Conservation (phyloP, 2,329 filamentous ascomycete species). For the Cladosporium oxysporum region DNA sequence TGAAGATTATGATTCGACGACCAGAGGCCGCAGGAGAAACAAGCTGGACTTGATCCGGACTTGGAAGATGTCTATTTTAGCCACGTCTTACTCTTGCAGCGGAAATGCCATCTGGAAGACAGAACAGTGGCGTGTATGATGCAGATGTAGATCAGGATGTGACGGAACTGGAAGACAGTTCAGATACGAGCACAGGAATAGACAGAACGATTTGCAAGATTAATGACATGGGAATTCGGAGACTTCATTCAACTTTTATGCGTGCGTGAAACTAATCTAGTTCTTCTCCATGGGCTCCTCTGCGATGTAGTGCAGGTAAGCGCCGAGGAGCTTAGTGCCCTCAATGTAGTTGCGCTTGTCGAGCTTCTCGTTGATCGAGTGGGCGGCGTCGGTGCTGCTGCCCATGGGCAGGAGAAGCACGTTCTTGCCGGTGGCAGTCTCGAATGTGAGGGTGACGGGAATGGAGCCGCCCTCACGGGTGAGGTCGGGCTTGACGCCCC, state of each 20-base stretch:
- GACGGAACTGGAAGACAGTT: background rate
- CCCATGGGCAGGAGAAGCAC: conserved; percentile 95
- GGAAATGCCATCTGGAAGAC: background rate
- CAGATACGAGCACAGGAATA: background rate
- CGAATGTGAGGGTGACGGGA: conserved; percentile 93
- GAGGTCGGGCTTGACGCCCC: conserved; percentile 89
- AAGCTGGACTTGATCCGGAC: background rate
- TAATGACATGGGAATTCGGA: background rate
- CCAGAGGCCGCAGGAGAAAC: background rate
- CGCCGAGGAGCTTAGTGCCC: conserved; percentile 91
- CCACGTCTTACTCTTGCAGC: background rate
- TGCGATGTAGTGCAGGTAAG: conserved; percentile 94
- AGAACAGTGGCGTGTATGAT: background rate
- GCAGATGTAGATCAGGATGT: background rate
- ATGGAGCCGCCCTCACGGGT: conserved; percentile 97
- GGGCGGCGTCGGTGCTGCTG: conserved; percentile 91
- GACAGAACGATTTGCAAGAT: background rate
- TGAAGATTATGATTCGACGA: background rate
- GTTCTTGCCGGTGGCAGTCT: conserved; percentile 97
- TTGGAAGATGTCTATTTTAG: background rate
- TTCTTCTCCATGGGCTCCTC: conserved; percentile 66
- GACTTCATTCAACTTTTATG: conserved; percentile 12
- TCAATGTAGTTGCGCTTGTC: conserved; percentile 98
- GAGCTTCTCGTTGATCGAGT: conserved; percentile 98
- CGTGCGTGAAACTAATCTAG: background rate